Evolutionary conservation across 352 stramenopile species (phyloP), one percentile per base, ranked within the genome.

Genomic region (Phytophthora pistaciae): DNA sequence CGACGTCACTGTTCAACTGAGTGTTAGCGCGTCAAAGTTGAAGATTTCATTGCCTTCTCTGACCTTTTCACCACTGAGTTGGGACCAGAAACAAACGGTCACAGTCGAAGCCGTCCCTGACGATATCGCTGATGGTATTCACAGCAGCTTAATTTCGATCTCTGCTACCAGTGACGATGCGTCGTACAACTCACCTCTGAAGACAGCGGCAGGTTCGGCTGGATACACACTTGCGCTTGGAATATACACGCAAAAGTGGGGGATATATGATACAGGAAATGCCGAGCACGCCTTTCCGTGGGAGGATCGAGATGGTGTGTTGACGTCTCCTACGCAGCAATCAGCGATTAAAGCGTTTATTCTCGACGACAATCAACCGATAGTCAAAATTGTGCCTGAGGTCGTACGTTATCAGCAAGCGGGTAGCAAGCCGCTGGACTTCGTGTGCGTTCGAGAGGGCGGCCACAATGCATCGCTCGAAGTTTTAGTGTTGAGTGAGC

Each of bases 231-330:
- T 91, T 18, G 79, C 62, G 2, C 27, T 64, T 13, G 71, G 64
- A 3, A 79, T 93, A 20, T 92, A 84, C 56, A 91, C 84, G 1
- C 80, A 90, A 46, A 64, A 63, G 6, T 74, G 61, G 36, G 82
- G 81, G 0, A 74, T 60, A 0, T 93, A 92, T 62, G 76, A 91
- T 13, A 88, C 85, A 10, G 86, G 86, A 23, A 85, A 91, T 64
- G 21, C 49, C 0, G 53, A 79, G 5, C 86, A 92, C 27, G 71
- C 69, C 13, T 92, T 87, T 65, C 61, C 71, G 1, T 94, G 84
- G 84, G 27, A 55, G 1, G 79, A 89, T 44, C 54, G 10, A 13
- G 65, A 73, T 33, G 86, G 84, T 3, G 71, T 93, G 6, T 58
- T 91, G 55, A 92, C 84, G 5, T 76, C 80, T 56, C 86, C 86